Percentiles rank a stretch among this genome's conserved stretches.
Evolutionary conservation across 495 filamentous ascomycete genomes (phyloP).

Genomic region (Cladorrhinum samala): DNA sequence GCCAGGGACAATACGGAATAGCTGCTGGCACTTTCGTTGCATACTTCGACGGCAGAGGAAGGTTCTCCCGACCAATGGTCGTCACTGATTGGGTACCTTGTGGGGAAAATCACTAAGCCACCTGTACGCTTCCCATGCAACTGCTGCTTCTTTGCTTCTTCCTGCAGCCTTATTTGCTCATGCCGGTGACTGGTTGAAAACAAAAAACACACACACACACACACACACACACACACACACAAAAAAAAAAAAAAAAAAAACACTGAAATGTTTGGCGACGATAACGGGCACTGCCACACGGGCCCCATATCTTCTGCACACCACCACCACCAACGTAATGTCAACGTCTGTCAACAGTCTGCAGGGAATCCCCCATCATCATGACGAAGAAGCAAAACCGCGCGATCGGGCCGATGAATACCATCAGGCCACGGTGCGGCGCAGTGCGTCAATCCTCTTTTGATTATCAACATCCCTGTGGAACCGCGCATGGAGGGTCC

Average conservation of each 20-base stretch:
- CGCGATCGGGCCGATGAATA: neutral
- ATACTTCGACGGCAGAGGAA: neutral
- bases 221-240: too few relatives aligned
- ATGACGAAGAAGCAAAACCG: neutral
- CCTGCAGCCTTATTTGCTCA: constrained; percentile 7
- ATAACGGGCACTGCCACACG: too few relatives aligned
- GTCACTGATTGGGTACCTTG: neutral
- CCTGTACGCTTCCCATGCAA: neutral
- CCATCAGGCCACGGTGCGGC: neutral
- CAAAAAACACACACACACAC: too few relatives aligned
- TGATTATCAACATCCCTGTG: neutral
- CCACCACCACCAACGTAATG: too few relatives aligned
- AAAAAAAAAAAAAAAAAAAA: too few relatives aligned
- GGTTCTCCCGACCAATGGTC: neutral
- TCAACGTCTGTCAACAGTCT: too few relatives aligned
- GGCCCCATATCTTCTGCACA: constrained; percentile 4
- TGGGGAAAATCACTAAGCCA: neutral
- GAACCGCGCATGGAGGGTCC: neutral
- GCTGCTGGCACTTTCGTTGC: neutral
- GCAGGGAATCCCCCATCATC: too few relatives aligned
- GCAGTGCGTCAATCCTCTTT: neutral
- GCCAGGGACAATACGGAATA: neutral
- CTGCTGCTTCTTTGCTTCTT: neutral
- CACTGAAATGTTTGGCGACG: too few relatives aligned
- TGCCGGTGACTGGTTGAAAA: neutral